Evolutionary conservation across 2,329 filamentous ascomycete genomes (phyloP).

Genomic region (Aspergillus ochraceoroseus): DNA sequence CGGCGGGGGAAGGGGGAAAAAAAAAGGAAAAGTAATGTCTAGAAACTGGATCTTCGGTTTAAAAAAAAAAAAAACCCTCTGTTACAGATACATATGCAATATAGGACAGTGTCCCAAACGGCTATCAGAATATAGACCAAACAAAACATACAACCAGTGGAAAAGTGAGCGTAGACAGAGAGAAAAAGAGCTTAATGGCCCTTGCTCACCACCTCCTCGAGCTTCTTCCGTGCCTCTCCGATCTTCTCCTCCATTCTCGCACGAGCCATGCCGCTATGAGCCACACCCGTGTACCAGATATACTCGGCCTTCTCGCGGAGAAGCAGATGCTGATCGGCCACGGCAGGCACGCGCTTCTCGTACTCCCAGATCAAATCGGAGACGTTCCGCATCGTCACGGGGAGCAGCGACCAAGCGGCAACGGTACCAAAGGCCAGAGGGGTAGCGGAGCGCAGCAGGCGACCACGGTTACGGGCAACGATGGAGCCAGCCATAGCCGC

Average conservation of each 20-base stretch:
- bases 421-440: slow-evolving; percentile 76
- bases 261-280: slow-evolving; percentile 66
- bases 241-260: slow-evolving; percentile 77
- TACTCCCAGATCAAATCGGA: slow-evolving; percentile 84
- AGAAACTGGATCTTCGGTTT: slow-evolving; percentile 8
- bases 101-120: slow-evolving; percentile 13
- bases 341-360: slow-evolving; percentile 77
- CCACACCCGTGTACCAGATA: slow-evolving; percentile 67
- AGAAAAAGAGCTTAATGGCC: slow-evolving; percentile 57
- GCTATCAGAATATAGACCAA: slow-evolving; percentile 13
- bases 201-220: slow-evolving; percentile 90
- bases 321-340: slow-evolving; percentile 75
- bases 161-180: not conserved
- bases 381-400: slow-evolving; percentile 85
- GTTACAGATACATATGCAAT: slow-evolving; percentile 15
- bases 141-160: slow-evolving; percentile 13
- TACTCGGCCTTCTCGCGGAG: slow-evolving; percentile 64
- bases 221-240: slow-evolving; percentile 63
- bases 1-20: too few species aligned
- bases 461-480: slow-evolving; percentile 77
- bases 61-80: too few species aligned
- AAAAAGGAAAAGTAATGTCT: slow-evolving; percentile 13
- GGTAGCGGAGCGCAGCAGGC: slow-evolving; percentile 70
- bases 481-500: slow-evolving; percentile 94
- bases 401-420: slow-evolving; percentile 78